Evolutionary conservation across 345 rosid genomes (phyloP).

Genomic region (Schrenkiella parvula): DNA sequence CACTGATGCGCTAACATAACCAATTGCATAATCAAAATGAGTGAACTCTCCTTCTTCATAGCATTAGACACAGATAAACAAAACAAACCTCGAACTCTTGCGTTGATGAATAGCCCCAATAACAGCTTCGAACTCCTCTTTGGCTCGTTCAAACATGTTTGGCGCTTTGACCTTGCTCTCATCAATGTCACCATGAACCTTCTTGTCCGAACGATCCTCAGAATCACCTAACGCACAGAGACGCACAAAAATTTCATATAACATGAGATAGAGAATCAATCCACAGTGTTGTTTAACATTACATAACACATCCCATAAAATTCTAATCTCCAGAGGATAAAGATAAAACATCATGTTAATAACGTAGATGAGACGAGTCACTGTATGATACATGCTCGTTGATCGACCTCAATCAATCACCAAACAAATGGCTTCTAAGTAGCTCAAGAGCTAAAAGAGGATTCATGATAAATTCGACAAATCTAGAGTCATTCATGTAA

Average conservation of each 20-base stretch:
- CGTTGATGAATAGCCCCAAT: slow-evolving; percentile 41
- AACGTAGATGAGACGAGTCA: not conserved
- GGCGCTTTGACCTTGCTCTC: slow-evolving; percentile 54
- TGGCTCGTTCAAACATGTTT: slow-evolving; percentile 52
- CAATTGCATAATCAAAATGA: not conserved
- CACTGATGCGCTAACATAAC: not conserved
- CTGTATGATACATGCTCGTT: no score
- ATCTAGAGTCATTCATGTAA: not conserved
- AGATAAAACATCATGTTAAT: not conserved
- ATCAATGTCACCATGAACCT: slow-evolving; percentile 39
- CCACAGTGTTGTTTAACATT: not conserved
- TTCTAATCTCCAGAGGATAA: not conserved
- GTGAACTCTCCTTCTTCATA: not conserved
- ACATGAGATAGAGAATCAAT: not conserved
- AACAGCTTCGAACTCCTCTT: slow-evolving; percentile 67
- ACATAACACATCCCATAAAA: not conserved
- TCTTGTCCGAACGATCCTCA: slow-evolving; percentile 24
- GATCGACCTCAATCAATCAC: not conserved
- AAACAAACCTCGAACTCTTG: slow-evolving; percentile 28
- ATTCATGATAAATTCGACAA: not conserved
- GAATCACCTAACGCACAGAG: slow-evolving; percentile 21
- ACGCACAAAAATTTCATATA: not conserved
- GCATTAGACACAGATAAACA: not conserved
- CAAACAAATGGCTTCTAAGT: not conserved
- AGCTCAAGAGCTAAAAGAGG: not conserved